Percentiles rank a stretch among this genome's conserved stretches.
These are phyloP conservation scores for Millerozyma miso DNA, from an alignment of 805 yeast genomes.

Conservation along the genomic window DNA sequence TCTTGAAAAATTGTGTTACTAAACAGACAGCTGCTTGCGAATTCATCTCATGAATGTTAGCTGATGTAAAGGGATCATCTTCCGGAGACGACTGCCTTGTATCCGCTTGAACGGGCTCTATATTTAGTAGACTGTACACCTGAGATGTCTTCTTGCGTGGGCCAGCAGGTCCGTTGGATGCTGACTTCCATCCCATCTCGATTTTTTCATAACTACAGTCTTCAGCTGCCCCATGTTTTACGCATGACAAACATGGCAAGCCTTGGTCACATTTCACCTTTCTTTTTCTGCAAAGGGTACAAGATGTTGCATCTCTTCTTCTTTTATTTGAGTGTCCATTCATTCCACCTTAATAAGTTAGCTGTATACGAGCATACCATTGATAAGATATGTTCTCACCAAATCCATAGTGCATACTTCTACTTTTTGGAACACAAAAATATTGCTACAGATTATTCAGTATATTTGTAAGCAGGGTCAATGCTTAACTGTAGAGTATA, in stretches of 20 bases:
- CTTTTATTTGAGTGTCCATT: slow-evolving; percentile 12
- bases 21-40: not conserved
- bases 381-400: too few relatives aligned
- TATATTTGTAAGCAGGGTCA: too few relatives aligned
- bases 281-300: slow-evolving; percentile 32
- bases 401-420: too few relatives aligned
- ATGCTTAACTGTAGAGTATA: too few relatives aligned
- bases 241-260: slow-evolving; percentile 33
- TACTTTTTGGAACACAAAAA: too few relatives aligned
- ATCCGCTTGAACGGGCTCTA: not conserved
- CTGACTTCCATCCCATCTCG: not conserved
- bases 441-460: too few relatives aligned
- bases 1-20: not conserved
- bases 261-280: slow-evolving; percentile 37
- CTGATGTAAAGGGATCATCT: not conserved
- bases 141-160: not conserved
- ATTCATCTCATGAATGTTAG: not conserved
- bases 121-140: not conserved
- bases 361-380: too few relatives aligned
- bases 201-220: slow-evolving; percentile 1
- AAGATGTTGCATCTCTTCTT: slow-evolving; percentile 27
- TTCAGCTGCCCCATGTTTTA: slow-evolving; percentile 16
- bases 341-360: not conserved
- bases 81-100: not conserved
- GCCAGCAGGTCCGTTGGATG: not conserved